Evolutionary conservation across 345 rosid genomes (phyloP).

Genomic region (Kandelia obovata): DNA sequence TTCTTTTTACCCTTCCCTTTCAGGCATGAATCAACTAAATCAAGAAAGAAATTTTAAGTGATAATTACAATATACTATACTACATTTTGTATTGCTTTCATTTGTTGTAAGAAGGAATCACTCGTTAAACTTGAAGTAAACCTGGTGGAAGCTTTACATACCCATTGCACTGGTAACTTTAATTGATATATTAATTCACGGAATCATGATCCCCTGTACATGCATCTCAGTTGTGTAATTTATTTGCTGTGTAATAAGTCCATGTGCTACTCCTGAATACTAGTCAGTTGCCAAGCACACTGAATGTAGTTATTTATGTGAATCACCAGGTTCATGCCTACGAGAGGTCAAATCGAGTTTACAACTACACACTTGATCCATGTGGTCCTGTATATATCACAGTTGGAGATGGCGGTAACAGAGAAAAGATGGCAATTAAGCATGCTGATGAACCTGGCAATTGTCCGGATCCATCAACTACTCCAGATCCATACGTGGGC

Average conservation of each 20-base stretch:
- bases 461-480: slow-evolving; percentile 59
- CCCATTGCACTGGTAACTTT: no score
- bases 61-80: not conserved
- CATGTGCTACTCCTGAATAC: not conserved
- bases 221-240: not conserved
- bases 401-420: slow-evolving; percentile 77
- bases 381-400: slow-evolving; percentile 79
- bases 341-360: slow-evolving; percentile 88
- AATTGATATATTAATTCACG: no score
- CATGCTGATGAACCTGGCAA: slow-evolving; percentile 89
- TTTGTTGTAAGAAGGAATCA: no score
- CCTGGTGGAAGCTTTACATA: no score
- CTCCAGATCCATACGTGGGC: slow-evolving; percentile 47
- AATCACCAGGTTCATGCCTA: slow-evolving; percentile 77
- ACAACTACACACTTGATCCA: slow-evolving; percentile 71
- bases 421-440: slow-evolving; percentile 56
- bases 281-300: not conserved
- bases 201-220: not conserved
- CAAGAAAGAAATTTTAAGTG: not conserved
- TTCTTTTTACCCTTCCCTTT: not conserved
- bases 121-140: no score
- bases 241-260: not conserved
- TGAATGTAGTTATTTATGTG: not conserved
- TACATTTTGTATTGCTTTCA: not conserved
- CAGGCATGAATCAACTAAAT: no score